Conservation (phyloP, 352 stramenopile species). For the Globisporangium emineosum region DNA sequence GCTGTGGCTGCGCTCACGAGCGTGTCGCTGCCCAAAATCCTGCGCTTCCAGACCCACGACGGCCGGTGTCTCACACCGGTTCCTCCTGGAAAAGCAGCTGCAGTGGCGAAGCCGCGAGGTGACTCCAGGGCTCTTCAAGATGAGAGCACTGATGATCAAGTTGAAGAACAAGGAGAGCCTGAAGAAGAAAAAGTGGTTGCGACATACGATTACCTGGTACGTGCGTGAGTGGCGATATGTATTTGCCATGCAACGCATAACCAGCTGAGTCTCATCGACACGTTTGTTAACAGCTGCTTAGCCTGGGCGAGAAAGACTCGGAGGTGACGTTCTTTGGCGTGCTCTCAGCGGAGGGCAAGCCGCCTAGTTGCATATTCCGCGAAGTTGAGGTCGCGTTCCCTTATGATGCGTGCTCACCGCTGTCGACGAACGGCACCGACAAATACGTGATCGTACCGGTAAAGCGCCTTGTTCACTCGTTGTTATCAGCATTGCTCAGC, state of each 20-base stretch:
- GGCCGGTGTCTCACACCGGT: constrained; percentile 33
- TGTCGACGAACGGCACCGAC: constrained; percentile 38
- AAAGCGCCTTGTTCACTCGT: constrained; percentile 12
- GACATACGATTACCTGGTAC: constrained; percentile 52
- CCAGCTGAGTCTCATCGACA: neutral
- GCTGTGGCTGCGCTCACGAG: constrained; percentile 38
- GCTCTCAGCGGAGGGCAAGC: constrained; percentile 49
- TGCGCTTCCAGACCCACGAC: constrained; percentile 58
- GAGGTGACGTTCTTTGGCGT: constrained; percentile 54
- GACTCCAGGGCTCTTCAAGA: neutral
- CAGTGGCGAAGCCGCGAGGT: no score
- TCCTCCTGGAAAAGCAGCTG: neutral
- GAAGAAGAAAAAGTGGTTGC: neutral
- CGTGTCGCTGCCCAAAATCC: constrained; percentile 40
- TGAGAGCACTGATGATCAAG: neutral
- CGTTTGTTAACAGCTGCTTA: constrained; percentile 27
- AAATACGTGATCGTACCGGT: constrained; percentile 65
- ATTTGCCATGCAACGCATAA: neutral
- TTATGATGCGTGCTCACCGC: constrained; percentile 47
- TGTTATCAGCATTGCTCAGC: neutral
- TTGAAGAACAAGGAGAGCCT: neutral
- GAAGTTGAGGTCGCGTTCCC: constrained; percentile 51
- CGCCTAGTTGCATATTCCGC: constrained; percentile 52
- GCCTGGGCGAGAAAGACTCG: constrained; percentile 33
- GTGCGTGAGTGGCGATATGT: neutral